Base-by-base conservation (phyloP, 495 filamentous ascomycete genomes). In the Hypoxylon trugodes region DNA sequence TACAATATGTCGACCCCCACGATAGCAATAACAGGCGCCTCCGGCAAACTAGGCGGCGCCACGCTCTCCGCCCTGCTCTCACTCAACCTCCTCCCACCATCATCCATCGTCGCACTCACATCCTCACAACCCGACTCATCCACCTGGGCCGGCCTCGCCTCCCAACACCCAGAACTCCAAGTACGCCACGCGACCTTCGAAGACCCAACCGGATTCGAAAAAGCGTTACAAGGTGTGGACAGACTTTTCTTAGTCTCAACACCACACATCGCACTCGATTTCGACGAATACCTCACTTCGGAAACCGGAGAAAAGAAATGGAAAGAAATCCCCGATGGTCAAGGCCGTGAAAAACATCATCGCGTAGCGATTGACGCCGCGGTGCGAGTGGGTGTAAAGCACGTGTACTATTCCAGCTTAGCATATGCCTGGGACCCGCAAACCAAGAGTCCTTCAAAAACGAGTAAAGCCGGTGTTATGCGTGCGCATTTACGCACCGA, bases 341-440 rank as follows among this genome's bases (percentile, higher is more conserved):
- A 65, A 7, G 79, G 79, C 4, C 61, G 79, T 10, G 79, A 83
- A 54, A 61, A 37, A 1, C 74, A 79, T 24, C 86, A 89, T 45
- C 74, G 70, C 50, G 64, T 65, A 0, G 87, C 85, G 2, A 83
- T 90, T 18, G 74, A 86, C 51, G 84, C 85, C 2, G 88, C 88
- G 0, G 68, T 74, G 1, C 73, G 71, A 7, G 83, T 77, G 1
- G 85, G 85, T 24, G 85, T 90, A 3, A 76, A 74, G 49, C 82
- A 89, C 63, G 79, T 91, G 40, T 87, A 85, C 72, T 92, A 91
- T 79, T 84, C 83, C 3, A 87, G 84, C 6, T 82, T 92, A 4
- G 88, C 77, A 0, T 72, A 65, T 35, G 69, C 13, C 6, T 64
- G 46, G 22, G 24, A 28, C 38, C 1, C 1, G 13, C 1, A 16